Conservation (phyloP, 495 filamentous ascomycete genomes). For the Aspergillus ellipticus region DNA sequence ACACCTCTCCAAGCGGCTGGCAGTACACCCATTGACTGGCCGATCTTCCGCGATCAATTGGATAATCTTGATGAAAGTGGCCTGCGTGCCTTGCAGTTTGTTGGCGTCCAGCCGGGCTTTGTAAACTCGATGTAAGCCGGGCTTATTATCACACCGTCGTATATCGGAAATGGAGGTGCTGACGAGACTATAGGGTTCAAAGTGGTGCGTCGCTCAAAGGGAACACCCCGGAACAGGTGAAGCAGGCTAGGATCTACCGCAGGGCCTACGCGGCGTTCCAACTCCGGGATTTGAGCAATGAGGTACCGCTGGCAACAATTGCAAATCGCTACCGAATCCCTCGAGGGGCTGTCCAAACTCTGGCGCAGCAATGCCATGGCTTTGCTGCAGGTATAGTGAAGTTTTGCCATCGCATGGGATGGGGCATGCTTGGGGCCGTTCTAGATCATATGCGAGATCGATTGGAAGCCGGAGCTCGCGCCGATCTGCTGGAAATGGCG, state of each 20-base stretch:
- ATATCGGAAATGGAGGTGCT: constrained; percentile 14
- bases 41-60: constrained; percentile 65
- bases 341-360: constrained; percentile 66
- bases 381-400: constrained; percentile 75
- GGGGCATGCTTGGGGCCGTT: constrained; percentile 69
- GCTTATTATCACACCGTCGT: neutral
- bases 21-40: constrained; percentile 62
- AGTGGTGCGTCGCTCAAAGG: constrained; percentile 63
- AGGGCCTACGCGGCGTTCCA: constrained; percentile 78
- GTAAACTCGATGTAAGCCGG: constrained; percentile 67
- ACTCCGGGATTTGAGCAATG: constrained; percentile 77
- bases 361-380: constrained; percentile 72
- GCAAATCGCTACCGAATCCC: constrained; percentile 66
- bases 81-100: constrained; percentile 61
- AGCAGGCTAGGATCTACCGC: constrained; percentile 62
- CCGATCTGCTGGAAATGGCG: constrained; percentile 69
- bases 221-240: constrained; percentile 55
- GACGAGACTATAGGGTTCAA: constrained; percentile 54
- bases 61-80: constrained; percentile 68
- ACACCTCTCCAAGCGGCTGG: constrained; percentile 59
- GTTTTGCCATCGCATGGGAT: constrained; percentile 72
- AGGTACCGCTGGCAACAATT: constrained; percentile 66
- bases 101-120: constrained; percentile 65
- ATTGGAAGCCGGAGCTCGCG: constrained; percentile 68
- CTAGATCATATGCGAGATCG: constrained; percentile 76